These are phyloP conservation scores for Leptographium flavum DNA, from an alignment of 2,329 filamentous ascomycete species.

Conservation along the genomic window DNA sequence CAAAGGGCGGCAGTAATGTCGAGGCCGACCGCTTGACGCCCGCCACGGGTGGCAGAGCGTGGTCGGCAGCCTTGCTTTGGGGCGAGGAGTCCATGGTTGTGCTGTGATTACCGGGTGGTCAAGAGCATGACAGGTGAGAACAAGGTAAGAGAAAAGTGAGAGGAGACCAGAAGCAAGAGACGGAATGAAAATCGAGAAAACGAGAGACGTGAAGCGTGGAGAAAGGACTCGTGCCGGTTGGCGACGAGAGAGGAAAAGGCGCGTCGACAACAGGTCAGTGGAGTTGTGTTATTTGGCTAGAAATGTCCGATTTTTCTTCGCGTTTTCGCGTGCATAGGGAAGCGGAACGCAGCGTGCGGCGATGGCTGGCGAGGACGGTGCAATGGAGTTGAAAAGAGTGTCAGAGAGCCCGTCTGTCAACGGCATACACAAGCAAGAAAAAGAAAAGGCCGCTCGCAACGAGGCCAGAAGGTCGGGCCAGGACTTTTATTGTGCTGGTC, in stretches of 20 bases:
- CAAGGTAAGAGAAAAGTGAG: background rate
- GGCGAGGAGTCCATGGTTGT: constrained; percentile 28
- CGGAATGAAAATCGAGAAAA: background rate
- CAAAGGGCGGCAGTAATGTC: constrained; percentile 63
- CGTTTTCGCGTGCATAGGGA: background rate
- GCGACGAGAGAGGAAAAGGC: constrained; percentile 1
- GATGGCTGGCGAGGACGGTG: too few species aligned
- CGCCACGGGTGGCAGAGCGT: constrained; percentile 21
- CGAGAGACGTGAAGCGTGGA: background rate
- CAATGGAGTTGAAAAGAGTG: background rate
- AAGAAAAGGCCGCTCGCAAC: background rate
- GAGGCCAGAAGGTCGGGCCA: background rate
- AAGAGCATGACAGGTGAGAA: constrained; percentile 9
- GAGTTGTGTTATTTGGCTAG: constrained; percentile 1
- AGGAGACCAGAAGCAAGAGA: background rate
- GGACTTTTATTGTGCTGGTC: background rate
- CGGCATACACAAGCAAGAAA: background rate
- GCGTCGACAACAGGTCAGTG: constrained; percentile 1
- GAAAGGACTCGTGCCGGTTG: background rate
- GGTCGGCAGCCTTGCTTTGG: constrained; percentile 17
- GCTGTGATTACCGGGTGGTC: background rate
- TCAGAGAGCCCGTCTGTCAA: background rate
- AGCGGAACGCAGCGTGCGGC: background rate
- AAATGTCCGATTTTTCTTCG: background rate
- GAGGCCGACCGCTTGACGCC: constrained; percentile 49